Evolutionary conservation across 2,329 filamentous ascomycete genomes (phyloP), one percentile per base, ranked within the genome.

Genomic region (Fusarium pilosicola): DNA sequence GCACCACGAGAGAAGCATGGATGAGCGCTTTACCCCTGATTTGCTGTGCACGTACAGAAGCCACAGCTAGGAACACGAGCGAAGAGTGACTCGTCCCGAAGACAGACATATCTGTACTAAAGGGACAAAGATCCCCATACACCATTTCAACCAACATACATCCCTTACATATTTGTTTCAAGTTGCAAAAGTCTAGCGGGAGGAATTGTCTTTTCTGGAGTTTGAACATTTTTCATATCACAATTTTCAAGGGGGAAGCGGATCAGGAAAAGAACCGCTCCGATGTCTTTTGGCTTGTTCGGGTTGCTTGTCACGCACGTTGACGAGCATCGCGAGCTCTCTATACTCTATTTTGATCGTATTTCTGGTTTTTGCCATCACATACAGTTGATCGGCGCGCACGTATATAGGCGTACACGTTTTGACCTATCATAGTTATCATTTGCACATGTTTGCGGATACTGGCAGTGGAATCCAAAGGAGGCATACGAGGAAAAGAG

Each of bases 1-100:
- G 64, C 59, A 45, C 74, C 65, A 3, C 73, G 55, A 45, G 70
- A 73, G 45, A 76, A 76, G 44, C 64, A 77, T 54, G 70, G 72
- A 24, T 76, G 52, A 74, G 26, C 30, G 36, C 39, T n/a, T 26
- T 24, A 15, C 49, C 30, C 32, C 49, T 15, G 32, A 28, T 38
- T 30, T 15, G 42, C n/a, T 18, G 24, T 36, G 22, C 14, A 56
- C 45, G 48, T 26, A 46, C 26, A 55, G 14, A 48, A 41, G 20
- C 14, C 42, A 28, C 39, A 20, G 44, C 22, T 24, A 57, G 44
- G 30, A 64, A 67, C 42, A 44, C 32, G 52, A 48, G 34, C 58
- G 22, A 66, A 62, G 42, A 73, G 48, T 28, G 36, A 54, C 45
- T 28, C n/a, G 41, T 30, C 22, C n/a, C 17, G 41, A 41, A 66